Conservation (phyloP, 2,329 filamentous ascomycete species). For the Beauveria scarabaeidicola region DNA sequence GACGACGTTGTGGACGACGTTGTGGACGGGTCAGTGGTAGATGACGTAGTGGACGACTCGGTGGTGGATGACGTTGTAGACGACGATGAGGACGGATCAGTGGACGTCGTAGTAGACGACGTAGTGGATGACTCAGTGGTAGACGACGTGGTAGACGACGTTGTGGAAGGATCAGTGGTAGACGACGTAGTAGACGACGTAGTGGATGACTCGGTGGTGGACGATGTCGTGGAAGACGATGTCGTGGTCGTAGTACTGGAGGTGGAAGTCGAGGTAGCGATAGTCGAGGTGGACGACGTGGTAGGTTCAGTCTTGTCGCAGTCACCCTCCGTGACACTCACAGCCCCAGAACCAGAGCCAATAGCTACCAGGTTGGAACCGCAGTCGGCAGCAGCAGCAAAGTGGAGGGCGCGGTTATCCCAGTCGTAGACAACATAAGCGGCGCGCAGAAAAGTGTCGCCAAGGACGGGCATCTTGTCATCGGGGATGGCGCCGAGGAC, state of each 20-base stretch:
- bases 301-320: slow-evolving; percentile 17
- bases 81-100: neutral
- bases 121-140: neutral
- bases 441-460: slow-evolving; percentile 36
- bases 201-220: neutral
- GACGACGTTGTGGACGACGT: neutral
- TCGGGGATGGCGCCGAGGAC: slow-evolving; percentile 39
- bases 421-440: slow-evolving; percentile 36
- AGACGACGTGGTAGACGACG: neutral
- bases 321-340: slow-evolving; percentile 24
- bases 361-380: slow-evolving; percentile 30
- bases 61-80: neutral
- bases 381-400: slow-evolving; percentile 31
- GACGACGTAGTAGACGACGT: neutral
- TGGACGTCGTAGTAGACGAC: neutral
- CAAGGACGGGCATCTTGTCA: slow-evolving; percentile 31
- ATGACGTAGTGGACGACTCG: too few species aligned
- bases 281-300: neutral
- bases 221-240: neutral
- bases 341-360: slow-evolving; percentile 30
- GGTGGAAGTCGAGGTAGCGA: neutral
- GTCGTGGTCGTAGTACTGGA: neutral
- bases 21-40: neutral
- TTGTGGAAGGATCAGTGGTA: neutral
- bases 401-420: slow-evolving; percentile 30